Conservation (phyloP, 2,329 filamentous ascomycete genomes). For the Cladobotryum protrusum region DNA sequence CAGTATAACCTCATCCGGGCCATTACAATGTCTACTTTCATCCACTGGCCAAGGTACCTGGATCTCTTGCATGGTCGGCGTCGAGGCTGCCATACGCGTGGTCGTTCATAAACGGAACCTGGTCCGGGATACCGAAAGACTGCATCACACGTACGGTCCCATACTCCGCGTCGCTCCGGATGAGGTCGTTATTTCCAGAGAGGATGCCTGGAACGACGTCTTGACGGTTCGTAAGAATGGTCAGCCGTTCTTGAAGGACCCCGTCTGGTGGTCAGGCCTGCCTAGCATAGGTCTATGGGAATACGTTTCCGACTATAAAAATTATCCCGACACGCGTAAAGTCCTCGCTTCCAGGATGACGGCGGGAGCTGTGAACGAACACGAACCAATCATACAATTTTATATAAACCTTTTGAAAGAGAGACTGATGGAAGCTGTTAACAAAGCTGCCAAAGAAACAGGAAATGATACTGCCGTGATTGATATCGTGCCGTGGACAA, state of each 20-base stretch:
- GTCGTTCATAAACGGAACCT: slow-evolving; percentile 3
- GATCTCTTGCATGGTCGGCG: not conserved
- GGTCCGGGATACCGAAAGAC: not conserved
- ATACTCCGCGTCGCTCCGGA: slow-evolving; percentile 6
- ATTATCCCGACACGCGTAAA: slow-evolving; percentile 16
- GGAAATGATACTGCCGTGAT: slow-evolving; percentile 6
- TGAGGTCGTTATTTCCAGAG: slow-evolving; percentile 5
- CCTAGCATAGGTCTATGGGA: slow-evolving; percentile 17
- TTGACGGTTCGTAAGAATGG: slow-evolving; percentile 1
- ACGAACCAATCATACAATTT: slow-evolving; percentile 21
- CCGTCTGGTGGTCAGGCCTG: slow-evolving; percentile 21
- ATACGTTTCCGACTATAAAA: slow-evolving; percentile 16
- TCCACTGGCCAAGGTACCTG: slow-evolving; percentile 3
- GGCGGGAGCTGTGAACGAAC: slow-evolving; percentile 19
- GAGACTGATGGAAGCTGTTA: slow-evolving; percentile 12
- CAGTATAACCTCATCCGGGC: slow-evolving; percentile 1
- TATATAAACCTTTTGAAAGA: slow-evolving; percentile 23
- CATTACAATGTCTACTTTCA: slow-evolving; percentile 7
- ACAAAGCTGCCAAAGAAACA: slow-evolving; percentile 5
- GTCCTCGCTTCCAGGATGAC: slow-evolving; percentile 2
- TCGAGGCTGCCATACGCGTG: slow-evolving; percentile 2
- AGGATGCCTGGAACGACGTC: slow-evolving; percentile 3
- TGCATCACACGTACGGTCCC: slow-evolving; percentile 7
- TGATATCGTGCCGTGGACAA: slow-evolving; percentile 20
- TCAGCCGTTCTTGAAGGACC: slow-evolving; percentile 20